Base-by-base conservation (phyloP, 352 stramenopile genomes). In the Phytophthora pluvialis region DNA sequence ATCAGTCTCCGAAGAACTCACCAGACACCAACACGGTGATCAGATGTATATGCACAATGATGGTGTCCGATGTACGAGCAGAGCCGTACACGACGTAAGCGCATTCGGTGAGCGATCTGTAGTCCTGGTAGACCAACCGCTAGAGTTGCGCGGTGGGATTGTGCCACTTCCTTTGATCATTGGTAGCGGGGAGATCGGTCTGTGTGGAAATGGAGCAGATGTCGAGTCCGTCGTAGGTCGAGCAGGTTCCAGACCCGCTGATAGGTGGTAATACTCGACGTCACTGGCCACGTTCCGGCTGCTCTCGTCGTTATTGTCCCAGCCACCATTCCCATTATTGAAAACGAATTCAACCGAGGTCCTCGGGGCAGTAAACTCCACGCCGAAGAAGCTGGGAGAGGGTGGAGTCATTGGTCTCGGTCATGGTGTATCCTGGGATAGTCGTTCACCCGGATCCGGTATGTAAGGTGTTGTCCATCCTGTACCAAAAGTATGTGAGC, bases 121-220 rank as follows among this genome's bases (percentile, higher is more conserved):
- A 82, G 67, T 86, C 75, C 39, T 86, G 78, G 64, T 75, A 82
- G 48, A 60, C 70, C 68, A 86, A 4, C 38, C 61, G 3, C 56
- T 58, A 2, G 66, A 26, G 38, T 87, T 78, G 39, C 75, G 73
- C 13, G 78, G 55, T n/a, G 73, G 73, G 8, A 75, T 87, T 60
- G 21, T 87, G 75, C 75, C 76, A 87, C 44, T 72, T 75, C 32
- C 73, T 60, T 3, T 53, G 38, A 9, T 87, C 75, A 12, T 79
- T 59, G 3, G 65, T 49, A 4, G 59, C 26, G 0, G 67, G 59
- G 1, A 65, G 52, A 4, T 59, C 47, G 10, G 56, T 77, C 26
- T 73, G 48, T 3, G 61, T 67, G 0, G 51, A 56, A 15, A 61
- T 64, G 10, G 40, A 47, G 54, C 72, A 80, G 1, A 61, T 73